Percentiles rank a stretch among this genome's conserved stretches.
These are phyloP conservation scores for Protomyces gravidus DNA, from an alignment of 1,139 yeast species.

Conservation along the genomic window DNA sequence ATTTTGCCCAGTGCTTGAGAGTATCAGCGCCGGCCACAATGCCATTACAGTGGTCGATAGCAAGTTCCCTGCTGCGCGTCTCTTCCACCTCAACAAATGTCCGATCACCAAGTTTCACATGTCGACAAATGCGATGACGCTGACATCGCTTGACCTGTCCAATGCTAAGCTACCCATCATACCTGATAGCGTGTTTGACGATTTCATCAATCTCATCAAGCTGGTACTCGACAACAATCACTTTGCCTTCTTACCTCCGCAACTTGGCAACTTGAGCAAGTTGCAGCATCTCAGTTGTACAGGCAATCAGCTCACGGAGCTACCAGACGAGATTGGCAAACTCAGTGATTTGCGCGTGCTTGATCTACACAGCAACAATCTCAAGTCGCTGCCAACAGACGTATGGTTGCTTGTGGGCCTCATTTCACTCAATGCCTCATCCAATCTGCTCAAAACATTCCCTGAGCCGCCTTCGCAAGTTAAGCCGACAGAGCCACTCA, in stretches of 20 bases:
- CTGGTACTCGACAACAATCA: slow-evolving; percentile 78
- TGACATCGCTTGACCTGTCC: slow-evolving; percentile 70
- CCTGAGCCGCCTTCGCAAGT: slow-evolving; percentile 47
- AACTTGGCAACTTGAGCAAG: slow-evolving; percentile 56
- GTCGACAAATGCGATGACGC: slow-evolving; percentile 52
- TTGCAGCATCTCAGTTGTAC: slow-evolving; percentile 65
- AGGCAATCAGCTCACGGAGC: slow-evolving; percentile 65
- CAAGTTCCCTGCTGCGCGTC: slow-evolving; percentile 55
- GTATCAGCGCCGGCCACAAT: slow-evolving; percentile 71
- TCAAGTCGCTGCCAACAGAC: slow-evolving; percentile 63
- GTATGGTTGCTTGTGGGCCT: slow-evolving; percentile 63
- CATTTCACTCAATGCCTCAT: slow-evolving; percentile 65
- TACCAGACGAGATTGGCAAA: slow-evolving; percentile 67
- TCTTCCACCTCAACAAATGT: slow-evolving; percentile 59
- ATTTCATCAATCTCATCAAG: slow-evolving; percentile 65
- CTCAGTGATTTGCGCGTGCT: slow-evolving; percentile 60
- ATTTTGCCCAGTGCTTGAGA: slow-evolving; percentile 62
- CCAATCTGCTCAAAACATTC: slow-evolving; percentile 65
- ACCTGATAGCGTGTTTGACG: slow-evolving; percentile 59
- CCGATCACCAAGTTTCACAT: slow-evolving; percentile 75
- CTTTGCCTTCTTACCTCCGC: slow-evolving; percentile 68
- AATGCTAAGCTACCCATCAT: slow-evolving; percentile 77
- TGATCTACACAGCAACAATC: slow-evolving; percentile 82
- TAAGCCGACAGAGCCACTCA: slow-evolving; percentile 1
- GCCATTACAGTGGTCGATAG: slow-evolving; percentile 67